Base-by-base conservation (phyloP, 2,329 filamentous ascomycete species). In the Zalaria obscura region DNA sequence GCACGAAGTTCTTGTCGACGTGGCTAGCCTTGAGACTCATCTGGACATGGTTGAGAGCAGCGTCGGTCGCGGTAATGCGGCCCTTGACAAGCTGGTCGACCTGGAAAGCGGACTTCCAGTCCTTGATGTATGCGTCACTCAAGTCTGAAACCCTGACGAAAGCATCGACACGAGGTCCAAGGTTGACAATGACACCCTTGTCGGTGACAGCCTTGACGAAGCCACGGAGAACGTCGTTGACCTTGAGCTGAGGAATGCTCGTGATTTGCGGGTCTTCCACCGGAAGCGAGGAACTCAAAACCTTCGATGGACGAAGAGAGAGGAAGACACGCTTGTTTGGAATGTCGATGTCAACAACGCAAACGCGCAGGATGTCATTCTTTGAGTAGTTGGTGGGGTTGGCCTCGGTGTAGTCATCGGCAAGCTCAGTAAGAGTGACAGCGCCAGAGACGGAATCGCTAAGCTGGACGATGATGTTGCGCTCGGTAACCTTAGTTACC, bases 141-240 rank as follows among this genome's bases (percentile, higher is more conserved):
- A 98, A 71, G 58, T 96, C 88, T 6, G 82, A 76, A 40, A 96
- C 80, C 50, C 84, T 81, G 38, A 94, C 83, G 53, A 88, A 81
- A 1, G 80, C 88, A 39, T 83, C 83, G 11, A 94, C 72, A 47
- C 81, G 77, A 11, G 84, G 83, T 35, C 88, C 87, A 3, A 98
- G 70, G 26, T 80, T 73, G 37, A 98, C 75, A 53, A 95, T 94
- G 2, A 98, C 62, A 40, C 91, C 91, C 58, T 87, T 89, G 50
- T 94, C 86, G 0, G 83, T 75, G 35, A 96, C 78, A 50, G 86
- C 85, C 64, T 87, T 93, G 52, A 98, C 76, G 54, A 98, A 96
- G 3, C 93, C 93, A 42, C 91, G 82, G 9, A 93, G 70, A 27
- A 95, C 67, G 47, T 93, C 80, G 45, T 88, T 85, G 33, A 77